Evolutionary conservation across 352 stramenopile species (phyloP), one percentile per base, ranked within the genome.

Genomic region (Blastocystis hominis): DNA sequence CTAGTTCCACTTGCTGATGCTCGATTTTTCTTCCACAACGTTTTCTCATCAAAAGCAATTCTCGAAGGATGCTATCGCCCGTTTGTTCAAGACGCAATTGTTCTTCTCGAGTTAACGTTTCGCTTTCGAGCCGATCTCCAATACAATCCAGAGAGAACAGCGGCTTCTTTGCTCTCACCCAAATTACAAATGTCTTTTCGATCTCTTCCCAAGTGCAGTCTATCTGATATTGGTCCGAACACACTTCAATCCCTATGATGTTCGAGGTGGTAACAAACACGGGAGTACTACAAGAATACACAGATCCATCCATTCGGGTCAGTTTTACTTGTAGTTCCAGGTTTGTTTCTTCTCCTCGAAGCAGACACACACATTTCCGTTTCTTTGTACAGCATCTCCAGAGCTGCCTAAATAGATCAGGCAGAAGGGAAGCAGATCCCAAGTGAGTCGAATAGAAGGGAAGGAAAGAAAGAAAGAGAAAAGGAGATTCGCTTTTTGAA

Each of bases 21-120:
- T 77, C 44, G 55, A 77, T 36, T 77, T 30, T 5, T 0, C 3
- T 61, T 30, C n/a, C 55, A 40, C 30, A 77, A 15, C 24, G 66
- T n/a, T 13, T 66, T 38, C n/a, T 77, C 66, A 61, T 77, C 66
- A 77, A 6, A 77, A 77, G 9, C 50, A 40, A 44, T 24, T 75
- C 40, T 7, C 38, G 36, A 59, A 77, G 20, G 9, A 40, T n/a
- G 38, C 3, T 7, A 56, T 38, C 10, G 6, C 46, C 40, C 53
- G 20, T 17, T 30, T 56, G 24, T 40, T 53, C 15, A 59, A 77
- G 9, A 56, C 10, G 30, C 9, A 36, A 6, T 34, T 59, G 50
- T 59, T 59, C 50, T 59, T 59, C 50, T n/a, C 50, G 50, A 20
- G 50, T 59, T 13, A 59, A 20, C 50, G 50, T 59, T 20, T n/a